These are phyloP conservation scores for Domatiomyces catenatus DNA, from an alignment of 2,329 filamentous ascomycete species.

Conservation along the genomic window DNA sequence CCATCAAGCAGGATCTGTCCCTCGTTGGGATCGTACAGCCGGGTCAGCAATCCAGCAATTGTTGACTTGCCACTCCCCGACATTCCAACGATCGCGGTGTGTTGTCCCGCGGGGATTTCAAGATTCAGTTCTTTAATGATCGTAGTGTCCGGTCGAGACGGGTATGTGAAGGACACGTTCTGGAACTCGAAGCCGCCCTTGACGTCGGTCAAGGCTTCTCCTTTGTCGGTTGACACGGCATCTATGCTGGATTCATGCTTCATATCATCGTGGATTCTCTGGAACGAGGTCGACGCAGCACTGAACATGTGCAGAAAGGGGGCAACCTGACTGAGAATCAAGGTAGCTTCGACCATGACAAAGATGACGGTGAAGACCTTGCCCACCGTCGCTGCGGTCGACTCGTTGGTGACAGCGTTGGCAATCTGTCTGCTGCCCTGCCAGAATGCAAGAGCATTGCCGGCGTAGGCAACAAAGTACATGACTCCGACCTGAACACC, in stretches of 20 bases:
- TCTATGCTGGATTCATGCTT: slow-evolving; percentile 36
- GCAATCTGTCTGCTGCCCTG: slow-evolving; percentile 36
- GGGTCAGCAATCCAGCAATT: slow-evolving; percentile 23
- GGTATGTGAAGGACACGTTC: slow-evolving; percentile 23
- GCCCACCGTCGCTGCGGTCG: slow-evolving; percentile 29
- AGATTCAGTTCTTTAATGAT: slow-evolving; percentile 23
- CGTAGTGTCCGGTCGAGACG: slow-evolving; percentile 22
- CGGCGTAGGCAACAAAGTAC: slow-evolving; percentile 22
- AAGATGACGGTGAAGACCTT: slow-evolving; percentile 42
- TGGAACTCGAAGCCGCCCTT: slow-evolving; percentile 21
- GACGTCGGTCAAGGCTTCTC: slow-evolving; percentile 3
- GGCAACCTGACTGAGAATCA: slow-evolving; percentile 30
- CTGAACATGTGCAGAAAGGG: slow-evolving; percentile 35
- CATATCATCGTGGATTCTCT: slow-evolving; percentile 44
- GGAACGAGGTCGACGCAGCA: slow-evolving; percentile 36
- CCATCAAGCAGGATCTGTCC: slow-evolving; percentile 22
- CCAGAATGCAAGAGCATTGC: slow-evolving; percentile 24
- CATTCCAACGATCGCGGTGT: slow-evolving; percentile 33
- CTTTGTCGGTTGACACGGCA: slow-evolving; percentile 6
- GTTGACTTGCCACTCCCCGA: slow-evolving; percentile 41
- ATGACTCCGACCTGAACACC: slow-evolving; percentile 20
- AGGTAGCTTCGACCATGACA: slow-evolving; percentile 36
- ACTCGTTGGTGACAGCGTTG: slow-evolving; percentile 14
- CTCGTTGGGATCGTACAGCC: slow-evolving; percentile 24
- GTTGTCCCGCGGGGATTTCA: slow-evolving; percentile 22